Base-by-base conservation (phyloP, 2,329 filamentous ascomycete genomes). In the Fusarium coffeatum region DNA sequence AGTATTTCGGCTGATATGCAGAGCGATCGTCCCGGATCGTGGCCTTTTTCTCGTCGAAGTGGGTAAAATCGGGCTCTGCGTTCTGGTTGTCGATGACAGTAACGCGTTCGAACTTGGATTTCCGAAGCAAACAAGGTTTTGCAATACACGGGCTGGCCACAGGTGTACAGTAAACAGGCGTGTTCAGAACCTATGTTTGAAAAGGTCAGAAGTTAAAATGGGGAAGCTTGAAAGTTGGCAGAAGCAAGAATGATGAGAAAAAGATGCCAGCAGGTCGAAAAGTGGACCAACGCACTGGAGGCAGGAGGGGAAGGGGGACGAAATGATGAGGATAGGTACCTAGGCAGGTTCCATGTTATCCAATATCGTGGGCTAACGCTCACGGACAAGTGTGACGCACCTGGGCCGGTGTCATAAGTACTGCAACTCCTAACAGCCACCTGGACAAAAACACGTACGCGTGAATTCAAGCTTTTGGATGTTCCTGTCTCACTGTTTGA, bases 191-290 rank as follows among this genome's bases (percentile, higher is more conserved):
- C 32, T 43, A 27, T 40, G 22, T 41, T 48, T 37, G 15, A 20
- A 16, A 51, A 41, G 46, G 30, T 23, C 45, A 47, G 23, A 67
- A 48, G 34, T 46, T 42, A 25, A 34, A 40, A 56, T 50, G 28
- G 23, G 34, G 63, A 51, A 54, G 45, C 49, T 28, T n/a, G 20
- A 57, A 59, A 47, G 51, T 50, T 60, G 42, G 64, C 48, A 68
- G 45, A 63, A 51, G 50, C 60, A 71, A 49, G 48, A 55, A 65
- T 64, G 46, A 49, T 40, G 34, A 47, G 56, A 37, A 54, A 64
- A 71, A 66, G 49, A 65, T 56, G 55, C 59, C 68, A 71, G 46
- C 55, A 66, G 42, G 51, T 55, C 42, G 46, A 66, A 71, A 69
- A 71, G 68, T 71, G 68, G 68, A 43, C 57, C 47, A 55, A 41